These are phyloP conservation scores for Arachis stenosperma DNA, from an alignment of 306 rosid genomes.

Conservation along the genomic window DNA sequence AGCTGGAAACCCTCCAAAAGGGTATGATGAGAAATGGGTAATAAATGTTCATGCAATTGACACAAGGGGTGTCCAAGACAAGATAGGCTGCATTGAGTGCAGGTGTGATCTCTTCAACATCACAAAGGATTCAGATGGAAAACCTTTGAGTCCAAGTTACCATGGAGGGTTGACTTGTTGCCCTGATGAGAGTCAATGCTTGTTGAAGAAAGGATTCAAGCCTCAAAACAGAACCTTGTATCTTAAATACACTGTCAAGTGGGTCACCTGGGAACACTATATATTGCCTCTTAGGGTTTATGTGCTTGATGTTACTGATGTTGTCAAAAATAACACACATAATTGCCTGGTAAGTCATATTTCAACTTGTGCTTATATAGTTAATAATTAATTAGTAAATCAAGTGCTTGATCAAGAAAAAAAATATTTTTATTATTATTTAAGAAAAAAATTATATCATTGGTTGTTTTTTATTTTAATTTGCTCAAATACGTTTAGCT, in stretches of 20 bases:
- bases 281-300: conserved; percentile 64
- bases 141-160: conserved; percentile 53
- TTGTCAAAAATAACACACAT: conserved; percentile 45
- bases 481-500: too few species aligned
- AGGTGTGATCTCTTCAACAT: conserved; percentile 67
- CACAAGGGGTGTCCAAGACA: conserved; percentile 67
- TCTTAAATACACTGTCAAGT: conserved; percentile 64
- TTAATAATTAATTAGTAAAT: too few species aligned
- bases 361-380: neutral
- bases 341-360: conserved; percentile 55
- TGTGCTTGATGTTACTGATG: conserved; percentile 70
- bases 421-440: too few species aligned
- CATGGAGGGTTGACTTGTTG: conserved; percentile 73
- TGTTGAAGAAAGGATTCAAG: conserved; percentile 48
- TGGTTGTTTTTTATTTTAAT: too few species aligned
- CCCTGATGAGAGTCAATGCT: conserved; percentile 57
- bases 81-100: conserved; percentile 69
- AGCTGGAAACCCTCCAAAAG: conserved; percentile 66
- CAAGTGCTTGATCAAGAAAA: too few species aligned
- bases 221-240: conserved; percentile 55
- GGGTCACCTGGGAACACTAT: conserved; percentile 66
- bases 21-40: conserved; percentile 69
- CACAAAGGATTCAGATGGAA: conserved; percentile 45
- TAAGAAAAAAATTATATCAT: too few species aligned
- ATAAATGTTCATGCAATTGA: conserved; percentile 77